Conservation (phyloP, 805 yeast genomes). For the Naumovozyma dairenensis region DNA sequence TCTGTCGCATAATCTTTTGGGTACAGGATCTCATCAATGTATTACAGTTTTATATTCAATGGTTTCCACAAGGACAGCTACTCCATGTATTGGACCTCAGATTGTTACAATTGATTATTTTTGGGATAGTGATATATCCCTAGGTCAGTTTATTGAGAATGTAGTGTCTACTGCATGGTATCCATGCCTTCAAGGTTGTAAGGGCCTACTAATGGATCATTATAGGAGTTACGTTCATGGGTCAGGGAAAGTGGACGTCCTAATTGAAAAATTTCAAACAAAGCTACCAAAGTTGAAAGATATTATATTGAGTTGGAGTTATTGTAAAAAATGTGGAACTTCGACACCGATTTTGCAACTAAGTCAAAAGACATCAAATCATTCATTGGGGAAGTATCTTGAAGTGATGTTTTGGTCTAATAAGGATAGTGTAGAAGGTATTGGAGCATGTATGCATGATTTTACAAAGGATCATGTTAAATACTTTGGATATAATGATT, state of each 20-base stretch:
- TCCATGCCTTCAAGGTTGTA: conserved; percentile 76
- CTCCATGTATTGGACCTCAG: conserved; percentile 90
- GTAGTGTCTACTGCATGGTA: conserved; percentile 56
- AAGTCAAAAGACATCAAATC: conserved; percentile 81
- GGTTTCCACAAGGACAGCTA: conserved; percentile 73
- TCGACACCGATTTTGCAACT: conserved; percentile 71
- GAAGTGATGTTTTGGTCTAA: conserved; percentile 76
- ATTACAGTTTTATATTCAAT: conserved; percentile 71
- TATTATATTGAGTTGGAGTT: conserved; percentile 82
- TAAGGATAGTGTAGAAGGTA: conserved; percentile 42
- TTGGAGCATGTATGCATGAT: conserved; percentile 69
- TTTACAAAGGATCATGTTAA: conserved; percentile 72
- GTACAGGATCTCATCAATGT: conserved; percentile 66
- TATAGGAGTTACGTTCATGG: conserved; percentile 86
- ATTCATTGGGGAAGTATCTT: conserved; percentile 86
- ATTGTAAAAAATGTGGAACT: conserved; percentile 68
- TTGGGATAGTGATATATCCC: conserved; percentile 80
- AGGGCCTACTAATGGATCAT: conserved; percentile 59
- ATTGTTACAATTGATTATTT: conserved; percentile 77
- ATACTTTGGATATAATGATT: conserved; percentile 72
- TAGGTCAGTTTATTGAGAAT: conserved; percentile 84
- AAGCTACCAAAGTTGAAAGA: conserved; percentile 51
- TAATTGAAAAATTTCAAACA: conserved; percentile 52
- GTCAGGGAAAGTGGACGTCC: conserved; percentile 67
- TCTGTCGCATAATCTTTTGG: conserved; percentile 48